Conservation (phyloP, 352 stramenopile genomes). For the Phytophthora fragariae region DNA sequence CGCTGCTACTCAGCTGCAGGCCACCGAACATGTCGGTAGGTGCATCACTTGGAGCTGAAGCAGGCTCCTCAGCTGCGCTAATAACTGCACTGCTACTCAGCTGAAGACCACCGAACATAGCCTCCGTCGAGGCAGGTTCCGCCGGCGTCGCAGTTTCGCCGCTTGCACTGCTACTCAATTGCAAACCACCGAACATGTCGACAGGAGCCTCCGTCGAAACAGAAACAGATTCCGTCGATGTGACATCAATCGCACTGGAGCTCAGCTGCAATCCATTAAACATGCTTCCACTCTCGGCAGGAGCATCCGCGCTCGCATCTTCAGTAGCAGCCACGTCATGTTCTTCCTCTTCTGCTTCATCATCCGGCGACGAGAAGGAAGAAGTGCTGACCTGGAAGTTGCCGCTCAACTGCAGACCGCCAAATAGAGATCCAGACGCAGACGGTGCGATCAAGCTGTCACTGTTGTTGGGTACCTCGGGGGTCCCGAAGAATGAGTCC, state of each 20-base stretch:
- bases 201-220: background rate
- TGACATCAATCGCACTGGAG: conserved; percentile 18
- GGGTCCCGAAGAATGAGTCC: conserved; percentile 61
- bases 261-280: conserved; percentile 37
- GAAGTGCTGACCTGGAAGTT: conserved; percentile 34
- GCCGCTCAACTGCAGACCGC: conserved; percentile 54
- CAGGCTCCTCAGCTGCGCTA: conserved; percentile 1
- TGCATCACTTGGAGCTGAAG: background rate
- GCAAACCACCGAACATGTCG: conserved; percentile 34
- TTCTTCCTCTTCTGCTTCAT: conserved; percentile 16
- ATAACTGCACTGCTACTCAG: conserved; percentile 21
- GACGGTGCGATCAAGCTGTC: conserved; percentile 33
- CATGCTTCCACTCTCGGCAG: conserved; percentile 24
- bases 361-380: conserved; percentile 24
- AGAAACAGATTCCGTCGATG: conserved; percentile 5
- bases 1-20: conserved; percentile 21
- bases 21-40: conserved; percentile 23
- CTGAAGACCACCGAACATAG: conserved; percentile 36
- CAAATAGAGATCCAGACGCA: conserved; percentile 49
- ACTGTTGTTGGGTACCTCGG: conserved; percentile 14
- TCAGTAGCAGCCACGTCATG: conserved; percentile 1
- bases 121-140: conserved; percentile 9
- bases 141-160: background rate
- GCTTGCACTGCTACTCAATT: conserved; percentile 21
- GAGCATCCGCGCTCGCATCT: conserved; percentile 6